phyloP scores from a whole-genome alignment of 305 asterid genomes.

The Fraxinus angustifolia region DNA sequence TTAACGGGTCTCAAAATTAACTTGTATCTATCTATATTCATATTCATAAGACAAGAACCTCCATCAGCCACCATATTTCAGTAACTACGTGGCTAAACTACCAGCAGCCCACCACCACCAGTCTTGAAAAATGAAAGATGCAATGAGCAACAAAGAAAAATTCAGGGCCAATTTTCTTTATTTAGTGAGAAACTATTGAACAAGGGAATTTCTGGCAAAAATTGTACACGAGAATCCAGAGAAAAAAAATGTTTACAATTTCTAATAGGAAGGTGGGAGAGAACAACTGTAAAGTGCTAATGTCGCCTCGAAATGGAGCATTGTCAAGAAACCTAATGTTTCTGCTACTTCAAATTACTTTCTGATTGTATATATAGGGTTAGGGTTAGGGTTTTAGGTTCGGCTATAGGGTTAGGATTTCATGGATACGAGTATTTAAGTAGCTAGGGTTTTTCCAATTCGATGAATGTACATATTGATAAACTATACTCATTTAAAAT shows the following conservation, averaged over 20 bases:
- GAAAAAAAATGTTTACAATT: slow-evolving; percentile 28
- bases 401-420: slow-evolving; percentile 27
- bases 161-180: not conserved
- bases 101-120: not conserved
- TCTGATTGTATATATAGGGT: not conserved
- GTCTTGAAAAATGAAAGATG: not conserved
- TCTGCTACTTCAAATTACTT: not conserved
- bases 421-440: slow-evolving; percentile 27
- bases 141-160: not conserved
- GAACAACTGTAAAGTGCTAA: slow-evolving; percentile 73
- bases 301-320: slow-evolving; percentile 70
- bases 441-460: not conserved
- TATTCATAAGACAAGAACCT: not conserved
- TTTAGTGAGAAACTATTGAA: not conserved
- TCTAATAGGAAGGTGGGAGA: slow-evolving; percentile 46
- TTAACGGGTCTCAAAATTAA: too few species aligned
- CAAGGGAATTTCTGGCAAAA: slow-evolving; percentile 39
- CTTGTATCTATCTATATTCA: too few species aligned
- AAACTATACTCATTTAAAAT: too few species aligned
- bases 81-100: not conserved
- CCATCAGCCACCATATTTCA: not conserved
- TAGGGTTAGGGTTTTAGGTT: slow-evolving; percentile 13
- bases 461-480: not conserved
- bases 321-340: not conserved
- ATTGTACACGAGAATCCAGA: slow-evolving; percentile 37